Base-by-base conservation (phyloP, 2,329 filamentous ascomycete genomes). In the Cytospora schulzeri region DNA sequence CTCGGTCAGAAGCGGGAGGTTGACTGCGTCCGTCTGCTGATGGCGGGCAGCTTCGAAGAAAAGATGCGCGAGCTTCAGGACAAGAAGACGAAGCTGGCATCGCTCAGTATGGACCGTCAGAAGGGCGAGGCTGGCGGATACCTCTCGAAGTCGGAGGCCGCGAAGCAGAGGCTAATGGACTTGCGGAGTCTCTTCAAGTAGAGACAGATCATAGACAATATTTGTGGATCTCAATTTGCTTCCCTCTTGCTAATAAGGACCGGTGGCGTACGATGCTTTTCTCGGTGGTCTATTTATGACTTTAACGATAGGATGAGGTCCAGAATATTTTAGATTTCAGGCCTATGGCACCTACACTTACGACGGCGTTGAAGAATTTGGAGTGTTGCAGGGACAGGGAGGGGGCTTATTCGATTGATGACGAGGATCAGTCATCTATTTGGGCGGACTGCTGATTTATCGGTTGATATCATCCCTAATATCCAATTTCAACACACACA, bases 1-100 rank as follows among this genome's bases (percentile, higher is more conserved):
- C 81, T 97, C 1, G 93, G 95, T 0, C 95, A 99, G 80, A 95
- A 87, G 71, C 84, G 95, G n/a, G 86, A 89, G 15, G 95, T 99
- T 0, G 85, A 85, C n/a, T 96, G 93, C 1, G 88, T 91, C 45
- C 87, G 93, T 45, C 98, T 92, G 75, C 90, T 98, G 71, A 98
- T 98, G 92, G 83, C 85, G 28, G 82, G 87, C 66, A 97, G 92
- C 72, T 96, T 99, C 66, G 95, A 99, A 76, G 92, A 96, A 79
- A 94, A 93, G 79, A 97, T 99, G 85, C 80, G 96, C 3, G 84
- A 90, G 71, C 79, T 99, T 67, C 94, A 97, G 76, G 87, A 91
- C 65, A 96, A 95, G 84, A 99, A 99, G 83, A 91, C 90, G 79
- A 90, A 92, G 75, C 79, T 99, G 59, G 95, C 95, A 0, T 92